Percentiles rank a stretch among this genome's conserved stretches.
phyloP scores from a whole-genome alignment of 192 early-diverging fungal genomes.

The Linderina pennispora region DNA sequence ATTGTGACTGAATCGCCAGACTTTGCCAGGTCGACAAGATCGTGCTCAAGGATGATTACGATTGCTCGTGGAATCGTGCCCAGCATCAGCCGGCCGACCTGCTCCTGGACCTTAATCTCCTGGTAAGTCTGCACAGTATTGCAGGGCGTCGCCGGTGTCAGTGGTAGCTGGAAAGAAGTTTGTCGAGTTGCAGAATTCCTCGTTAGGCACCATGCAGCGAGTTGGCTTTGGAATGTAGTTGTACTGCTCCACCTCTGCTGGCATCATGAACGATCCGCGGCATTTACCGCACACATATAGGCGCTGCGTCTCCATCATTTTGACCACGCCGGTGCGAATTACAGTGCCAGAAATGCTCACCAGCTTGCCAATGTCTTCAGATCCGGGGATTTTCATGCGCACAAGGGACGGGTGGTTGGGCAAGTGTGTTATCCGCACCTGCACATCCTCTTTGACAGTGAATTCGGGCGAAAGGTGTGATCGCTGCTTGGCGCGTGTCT shows the following conservation, averaged over 20 bases:
- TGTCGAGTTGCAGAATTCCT: conserved; percentile 43
- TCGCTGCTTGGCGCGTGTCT: background rate
- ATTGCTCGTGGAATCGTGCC: conserved; percentile 61
- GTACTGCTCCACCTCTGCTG: conserved; percentile 61
- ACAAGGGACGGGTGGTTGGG: conserved; percentile 29
- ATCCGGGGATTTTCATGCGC: conserved; percentile 51
- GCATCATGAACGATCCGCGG: conserved; percentile 48
- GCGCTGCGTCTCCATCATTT: conserved; percentile 60
- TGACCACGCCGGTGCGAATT: conserved; percentile 57
- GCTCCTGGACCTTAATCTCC: conserved; percentile 74
- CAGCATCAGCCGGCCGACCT: conserved; percentile 54
- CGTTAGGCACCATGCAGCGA: conserved; percentile 39
- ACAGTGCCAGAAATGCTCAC: conserved; percentile 60
- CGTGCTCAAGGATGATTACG: conserved; percentile 52
- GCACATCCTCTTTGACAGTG: background rate
- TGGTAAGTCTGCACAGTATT: conserved; percentile 67
- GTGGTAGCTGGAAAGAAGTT: conserved; percentile 45
- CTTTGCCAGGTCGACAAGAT: conserved; percentile 55
- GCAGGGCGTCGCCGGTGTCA: conserved; percentile 26
- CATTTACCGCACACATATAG: conserved; percentile 53
- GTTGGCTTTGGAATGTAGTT: conserved; percentile 52
- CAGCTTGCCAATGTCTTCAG: conserved; percentile 53
- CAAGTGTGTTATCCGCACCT: conserved; percentile 4
- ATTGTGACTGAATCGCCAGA: conserved; percentile 57
- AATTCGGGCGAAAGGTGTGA: background rate